Conservation (phyloP, 305 asterid genomes). For the Striga hermonthica region DNA sequence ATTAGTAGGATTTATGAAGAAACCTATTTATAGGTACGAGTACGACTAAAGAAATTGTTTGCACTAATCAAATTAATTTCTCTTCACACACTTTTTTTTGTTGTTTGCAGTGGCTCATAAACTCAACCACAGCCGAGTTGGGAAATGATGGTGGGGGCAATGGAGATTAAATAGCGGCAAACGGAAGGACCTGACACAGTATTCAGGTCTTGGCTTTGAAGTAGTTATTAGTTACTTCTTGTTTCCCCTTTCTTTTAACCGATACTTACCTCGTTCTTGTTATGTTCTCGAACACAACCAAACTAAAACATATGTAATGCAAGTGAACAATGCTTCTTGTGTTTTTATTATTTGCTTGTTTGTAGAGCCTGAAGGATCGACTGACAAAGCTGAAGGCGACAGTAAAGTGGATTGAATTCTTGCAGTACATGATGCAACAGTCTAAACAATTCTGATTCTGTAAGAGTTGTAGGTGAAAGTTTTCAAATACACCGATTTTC, state of each 20-base stretch:
- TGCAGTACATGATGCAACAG: too few relatives aligned
- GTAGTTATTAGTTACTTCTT: constrained; percentile 2
- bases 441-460: too few relatives aligned
- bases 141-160: constrained; percentile 34
- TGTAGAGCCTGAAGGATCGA: too few relatives aligned
- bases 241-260: neutral
- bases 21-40: neutral
- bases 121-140: constrained; percentile 38
- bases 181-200: constrained; percentile 38
- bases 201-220: constrained; percentile 18
- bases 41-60: neutral
- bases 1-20: neutral
- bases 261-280: neutral
- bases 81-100: neutral
- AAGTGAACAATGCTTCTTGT: neutral
- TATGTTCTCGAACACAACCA: neutral
- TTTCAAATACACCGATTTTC: too few relatives aligned
- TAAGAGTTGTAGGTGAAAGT: too few relatives aligned
- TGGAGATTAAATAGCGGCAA: constrained; percentile 33
- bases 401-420: too few relatives aligned
- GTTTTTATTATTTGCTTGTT: neutral
- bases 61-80: neutral
- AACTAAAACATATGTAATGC: neutral
- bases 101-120: constrained; percentile 40
- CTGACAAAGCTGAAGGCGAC: too few relatives aligned